phyloP scores from a whole-genome alignment of 352 stramenopile genomes.

The Pythium aquatile region DNA sequence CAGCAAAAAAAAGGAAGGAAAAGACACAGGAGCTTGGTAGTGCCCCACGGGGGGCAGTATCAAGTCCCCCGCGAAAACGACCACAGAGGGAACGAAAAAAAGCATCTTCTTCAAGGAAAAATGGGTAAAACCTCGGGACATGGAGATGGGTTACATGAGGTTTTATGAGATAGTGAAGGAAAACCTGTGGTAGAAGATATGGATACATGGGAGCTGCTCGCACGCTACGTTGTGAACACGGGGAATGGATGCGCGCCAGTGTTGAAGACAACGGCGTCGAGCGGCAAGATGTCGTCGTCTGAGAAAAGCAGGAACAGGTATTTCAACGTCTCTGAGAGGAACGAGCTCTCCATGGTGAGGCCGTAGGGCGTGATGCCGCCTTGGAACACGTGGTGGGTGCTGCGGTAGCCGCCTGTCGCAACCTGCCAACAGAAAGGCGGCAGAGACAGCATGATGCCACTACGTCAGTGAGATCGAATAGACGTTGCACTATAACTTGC shows the following conservation, averaged over 20 bases:
- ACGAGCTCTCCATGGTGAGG: conserved; percentile 84
- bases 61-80: conserved; percentile 7
- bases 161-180: conserved; percentile 9
- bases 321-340: conserved; percentile 92
- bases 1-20: conserved; percentile 14
- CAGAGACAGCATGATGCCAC: not conserved
- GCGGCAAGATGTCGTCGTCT: conserved; percentile 57
- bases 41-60: not conserved
- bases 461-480: not conserved
- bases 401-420: conserved; percentile 60
- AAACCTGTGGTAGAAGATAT: conserved; percentile 18
- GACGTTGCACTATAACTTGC: not conserved
- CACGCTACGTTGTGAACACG: not conserved
- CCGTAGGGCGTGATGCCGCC: conserved; percentile 28
- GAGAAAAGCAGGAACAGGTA: conserved; percentile 91
- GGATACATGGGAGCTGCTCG: conserved; percentile 8
- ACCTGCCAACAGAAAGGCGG: conserved; percentile 29
- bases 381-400: conserved; percentile 52
- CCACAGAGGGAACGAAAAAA: not conserved
- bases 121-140: conserved; percentile 15
- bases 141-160: conserved; percentile 3
- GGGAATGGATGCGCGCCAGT: conserved; percentile 83
- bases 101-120: conserved; percentile 17
- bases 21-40: conserved; percentile 7
- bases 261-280: conserved; percentile 85